A percentile compares a stretch with the other conserved stretches of the same genome.
Conservation (phyloP, 2,329 filamentous ascomycete genomes). For the Colletotrichum gigasporum region DNA sequence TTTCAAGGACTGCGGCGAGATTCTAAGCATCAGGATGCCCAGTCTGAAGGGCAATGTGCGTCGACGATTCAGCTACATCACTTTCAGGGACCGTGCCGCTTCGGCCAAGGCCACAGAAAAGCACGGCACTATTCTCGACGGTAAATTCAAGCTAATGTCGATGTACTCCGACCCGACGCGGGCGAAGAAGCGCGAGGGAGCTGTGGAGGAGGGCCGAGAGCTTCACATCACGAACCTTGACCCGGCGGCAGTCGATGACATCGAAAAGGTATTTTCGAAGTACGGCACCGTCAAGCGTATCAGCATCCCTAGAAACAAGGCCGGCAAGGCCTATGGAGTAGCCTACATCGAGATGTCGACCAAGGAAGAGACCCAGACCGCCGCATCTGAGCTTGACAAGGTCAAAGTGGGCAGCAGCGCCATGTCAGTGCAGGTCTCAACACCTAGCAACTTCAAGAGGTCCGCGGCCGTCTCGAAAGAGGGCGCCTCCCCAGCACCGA, state of each 20-base stretch:
- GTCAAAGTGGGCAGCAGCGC: conserved; percentile 74
- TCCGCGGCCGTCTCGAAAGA: conserved; percentile 52
- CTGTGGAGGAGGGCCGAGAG: conserved; percentile 88
- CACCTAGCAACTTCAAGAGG: conserved; percentile 65
- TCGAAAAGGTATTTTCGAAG: conserved; percentile 76
- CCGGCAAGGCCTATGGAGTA: conserved; percentile 77
- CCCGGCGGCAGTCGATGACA: conserved; percentile 68
- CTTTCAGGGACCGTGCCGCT: conserved; percentile 77
- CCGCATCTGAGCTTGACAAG: conserved; percentile 75
- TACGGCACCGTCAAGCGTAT: conserved; percentile 80
- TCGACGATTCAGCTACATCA: conserved; percentile 94
- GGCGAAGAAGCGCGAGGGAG: conserved; percentile 82
- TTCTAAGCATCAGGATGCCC: conserved; percentile 88
- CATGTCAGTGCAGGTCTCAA: conserved; percentile 71
- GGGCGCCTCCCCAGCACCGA: conserved; percentile 46
- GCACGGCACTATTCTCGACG: conserved; percentile 75
- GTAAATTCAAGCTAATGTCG: conserved; percentile 73
- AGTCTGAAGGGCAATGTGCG: conserved; percentile 89
- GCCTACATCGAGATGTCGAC: conserved; percentile 82
- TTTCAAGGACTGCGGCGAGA: conserved; percentile 80
- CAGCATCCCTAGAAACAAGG: conserved; percentile 74
- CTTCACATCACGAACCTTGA: conserved; percentile 80
- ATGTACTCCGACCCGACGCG: conserved; percentile 86
- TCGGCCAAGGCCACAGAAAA: conserved; percentile 78
- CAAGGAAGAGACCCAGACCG: conserved; percentile 73